Evolutionary conservation across 352 stramenopile genomes (phyloP), one percentile per base, ranked within the genome.

Genomic region (Globisporangium acanthophoron): DNA sequence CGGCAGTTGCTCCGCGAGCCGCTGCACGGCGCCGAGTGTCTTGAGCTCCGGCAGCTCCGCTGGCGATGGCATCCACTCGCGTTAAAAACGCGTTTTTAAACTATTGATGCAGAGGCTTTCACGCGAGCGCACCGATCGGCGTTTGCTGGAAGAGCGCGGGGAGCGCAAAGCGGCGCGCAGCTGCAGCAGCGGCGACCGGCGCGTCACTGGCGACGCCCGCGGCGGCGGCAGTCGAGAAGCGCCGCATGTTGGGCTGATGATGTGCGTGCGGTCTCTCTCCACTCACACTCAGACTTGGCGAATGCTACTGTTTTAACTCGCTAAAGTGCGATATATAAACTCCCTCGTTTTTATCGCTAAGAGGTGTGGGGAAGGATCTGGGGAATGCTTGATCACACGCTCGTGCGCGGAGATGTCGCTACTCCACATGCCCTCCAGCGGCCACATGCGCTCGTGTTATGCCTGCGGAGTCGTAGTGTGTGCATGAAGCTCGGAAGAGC

Each of bases 21-120:
- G 74, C 62, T 88, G 73, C 56, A 87, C 76, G 7, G 70, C 58
- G 33, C 65, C 29, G 43, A 90, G 72, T 61, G 78, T 85, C 52
- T 70, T 66, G 45, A 90, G 71, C 69, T 90, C 80, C 47, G 65
- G 56, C 5, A 88, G 45, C 21, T 83, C 70, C 45, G 76, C 76
- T 77, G 37, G 24, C n/a, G 3, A 37, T 37, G 9, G 33, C 33
- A 45, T 29, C 3, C 21, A 18, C 9, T 21, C 8, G 18, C 24
- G 61, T 40, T 20, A 24, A 31, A 47, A 21, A 7, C 11, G 15
- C 18, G 7, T 46, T 45, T 45, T 37, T 37, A 18, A 60, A n/a
- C 12, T 50, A 41, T 9, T 5, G 6, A 49, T 15, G 21, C 16
- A 37, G 13, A 53, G 31, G 13, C 9, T 2, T 12, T 33, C 13